phyloP scores from a whole-genome alignment of 73 alveolate species.

The Paramecium biaurelia region DNA sequence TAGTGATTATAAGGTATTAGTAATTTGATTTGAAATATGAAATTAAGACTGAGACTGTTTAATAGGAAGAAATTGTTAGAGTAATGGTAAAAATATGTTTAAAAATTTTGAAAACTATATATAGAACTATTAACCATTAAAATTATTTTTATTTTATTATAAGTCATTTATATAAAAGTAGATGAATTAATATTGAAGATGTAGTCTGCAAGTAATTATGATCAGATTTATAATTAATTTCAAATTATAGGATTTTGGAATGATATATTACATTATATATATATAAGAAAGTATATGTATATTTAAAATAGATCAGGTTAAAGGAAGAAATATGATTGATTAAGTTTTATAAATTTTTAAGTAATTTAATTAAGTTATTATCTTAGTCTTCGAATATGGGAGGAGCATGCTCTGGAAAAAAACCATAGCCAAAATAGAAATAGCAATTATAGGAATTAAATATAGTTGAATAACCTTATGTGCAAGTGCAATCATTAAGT shows the following conservation, averaged over 20 bases:
- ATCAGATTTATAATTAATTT: background rate
- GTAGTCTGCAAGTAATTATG: background rate
- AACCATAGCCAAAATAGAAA: background rate
- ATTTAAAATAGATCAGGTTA: background rate
- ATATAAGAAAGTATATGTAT: background rate
- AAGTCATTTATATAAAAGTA: background rate
- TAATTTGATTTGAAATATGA: background rate
- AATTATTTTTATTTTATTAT: background rate
- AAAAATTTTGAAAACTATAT: background rate
- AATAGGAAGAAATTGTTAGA: background rate
- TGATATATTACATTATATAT: background rate
- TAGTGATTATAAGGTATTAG: background rate
- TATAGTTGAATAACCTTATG: conserved; percentile 24
- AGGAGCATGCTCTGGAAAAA: conserved; percentile 13
- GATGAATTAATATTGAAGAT: background rate
- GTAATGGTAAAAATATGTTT: background rate
- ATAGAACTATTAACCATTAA: background rate
- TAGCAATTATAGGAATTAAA: background rate
- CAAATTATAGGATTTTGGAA: background rate
- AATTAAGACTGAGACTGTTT: background rate
- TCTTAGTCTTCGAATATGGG: background rate
- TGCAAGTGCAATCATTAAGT: background rate
- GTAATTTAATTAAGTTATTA: background rate
- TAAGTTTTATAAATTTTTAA: background rate
- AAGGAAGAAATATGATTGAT: background rate